A percentile compares a stretch with the other conserved stretches of the same genome.
Evolutionary conservation across 192 early-diverging fungal genomes (phyloP).

Genomic region (Gryganskiella cystojenkinii): DNA sequence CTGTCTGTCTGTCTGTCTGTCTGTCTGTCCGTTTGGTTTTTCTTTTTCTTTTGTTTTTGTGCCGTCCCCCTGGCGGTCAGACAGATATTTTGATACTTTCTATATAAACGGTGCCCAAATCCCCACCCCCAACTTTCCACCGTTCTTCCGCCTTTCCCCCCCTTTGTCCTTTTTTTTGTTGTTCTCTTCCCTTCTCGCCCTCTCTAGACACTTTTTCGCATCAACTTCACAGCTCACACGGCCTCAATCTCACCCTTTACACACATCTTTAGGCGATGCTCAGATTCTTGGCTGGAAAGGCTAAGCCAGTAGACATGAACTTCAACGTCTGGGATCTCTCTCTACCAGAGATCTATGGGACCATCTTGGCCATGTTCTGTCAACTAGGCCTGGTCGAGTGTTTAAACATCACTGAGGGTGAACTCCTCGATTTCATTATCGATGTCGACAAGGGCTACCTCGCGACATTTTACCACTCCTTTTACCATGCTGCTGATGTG

Average conservation of each 20-base stretch:
- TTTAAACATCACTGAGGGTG: slow-evolving; percentile 66
- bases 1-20: too few relatives aligned
- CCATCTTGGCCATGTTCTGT: slow-evolving; percentile 83
- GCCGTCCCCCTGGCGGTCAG: too few relatives aligned
- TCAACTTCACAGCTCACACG: not conserved
- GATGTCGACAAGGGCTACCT: slow-evolving; percentile 86
- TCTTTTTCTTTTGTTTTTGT: too few relatives aligned
- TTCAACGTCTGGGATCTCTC: slow-evolving; percentile 76
- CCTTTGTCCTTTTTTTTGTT: too few relatives aligned
- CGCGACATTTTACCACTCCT: slow-evolving; percentile 93
- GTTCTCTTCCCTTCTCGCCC: not conserved
- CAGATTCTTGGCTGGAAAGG: slow-evolving; percentile 57
- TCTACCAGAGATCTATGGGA: slow-evolving; percentile 83
- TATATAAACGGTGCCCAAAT: too few relatives aligned
- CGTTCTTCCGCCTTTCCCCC: not conserved
- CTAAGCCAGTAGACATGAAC: slow-evolving; percentile 45
- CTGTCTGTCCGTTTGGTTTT: not conserved
- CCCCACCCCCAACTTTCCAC: too few relatives aligned
- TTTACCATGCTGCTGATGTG: slow-evolving; percentile 93
- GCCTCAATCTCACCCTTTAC: not conserved
- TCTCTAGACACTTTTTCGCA: not conserved
- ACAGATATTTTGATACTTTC: too few relatives aligned
- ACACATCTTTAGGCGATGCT: slow-evolving; percentile 56
- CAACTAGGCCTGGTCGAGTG: slow-evolving; percentile 70
- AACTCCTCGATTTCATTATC: slow-evolving; percentile 86